A percentile compares a stretch with the other conserved stretches of the same genome.
Conservation (phyloP, 805 yeast species). For the Phaffomyces opuntiae region DNA sequence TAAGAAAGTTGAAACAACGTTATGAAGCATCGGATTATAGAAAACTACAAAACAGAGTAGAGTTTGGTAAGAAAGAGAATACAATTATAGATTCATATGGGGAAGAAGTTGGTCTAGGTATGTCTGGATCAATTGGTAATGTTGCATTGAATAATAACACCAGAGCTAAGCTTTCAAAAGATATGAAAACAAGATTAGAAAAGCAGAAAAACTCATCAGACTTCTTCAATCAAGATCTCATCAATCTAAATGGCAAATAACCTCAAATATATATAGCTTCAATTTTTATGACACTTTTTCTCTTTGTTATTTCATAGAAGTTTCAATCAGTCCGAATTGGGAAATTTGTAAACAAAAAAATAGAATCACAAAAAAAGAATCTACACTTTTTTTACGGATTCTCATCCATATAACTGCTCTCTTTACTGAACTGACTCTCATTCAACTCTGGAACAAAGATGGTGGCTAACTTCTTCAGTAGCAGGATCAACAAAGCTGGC, state of each 20-base stretch:
- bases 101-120: constrained; percentile 78
- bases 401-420: not conserved
- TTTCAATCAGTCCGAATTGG: constrained; percentile 9
- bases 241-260: constrained; percentile 7
- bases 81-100: constrained; percentile 59
- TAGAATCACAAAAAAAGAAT: constrained; percentile 9
- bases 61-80: constrained; percentile 70
- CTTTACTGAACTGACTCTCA: not conserved
- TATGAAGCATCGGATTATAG: constrained; percentile 75
- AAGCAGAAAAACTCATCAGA: constrained; percentile 6
- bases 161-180: constrained; percentile 53
- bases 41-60: constrained; percentile 78
- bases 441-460: constrained; percentile 2
- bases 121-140: constrained; percentile 33
- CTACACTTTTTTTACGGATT: not conserved
- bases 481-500: constrained; percentile 11
- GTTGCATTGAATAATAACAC: constrained; percentile 36
- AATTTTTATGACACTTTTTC: too few species aligned
- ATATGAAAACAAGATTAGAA: constrained; percentile 44
- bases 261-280: not conserved
- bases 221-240: constrained; percentile 17
- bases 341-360: constrained; percentile 18
- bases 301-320: not conserved
- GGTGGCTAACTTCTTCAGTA: constrained; percentile 25
- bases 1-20: constrained; percentile 74